Conservation (phyloP, 106 monocot species). For the Phalaenopsis equestris region DNA sequence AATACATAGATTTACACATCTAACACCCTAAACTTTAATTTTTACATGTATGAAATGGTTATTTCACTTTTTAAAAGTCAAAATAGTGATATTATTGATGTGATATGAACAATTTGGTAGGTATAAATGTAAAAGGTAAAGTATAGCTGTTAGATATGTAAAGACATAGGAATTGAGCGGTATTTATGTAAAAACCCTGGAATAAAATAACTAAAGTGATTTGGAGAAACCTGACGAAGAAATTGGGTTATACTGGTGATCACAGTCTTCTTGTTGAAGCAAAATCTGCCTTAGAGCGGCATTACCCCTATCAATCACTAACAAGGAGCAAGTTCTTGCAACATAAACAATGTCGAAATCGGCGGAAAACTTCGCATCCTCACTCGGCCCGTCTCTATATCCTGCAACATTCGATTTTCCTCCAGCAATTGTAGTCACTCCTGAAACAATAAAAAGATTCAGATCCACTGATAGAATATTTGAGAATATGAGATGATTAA, state of each 20-base stretch:
- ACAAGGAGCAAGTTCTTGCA: conserved; percentile 69
- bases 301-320: conserved; percentile 95
- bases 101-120: too few relatives aligned
- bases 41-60: too few relatives aligned
- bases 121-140: too few relatives aligned
- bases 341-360: conserved; percentile 91
- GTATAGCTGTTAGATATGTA: too few relatives aligned
- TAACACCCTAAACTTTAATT: too few relatives aligned
- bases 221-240: conserved; percentile 55
- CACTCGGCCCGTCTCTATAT: conserved; percentile 95
- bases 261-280: conserved; percentile 88
- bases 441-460: conserved; percentile 24
- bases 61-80: too few relatives aligned
- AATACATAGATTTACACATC: too few relatives aligned
- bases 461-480: not conserved
- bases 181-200: not conserved
- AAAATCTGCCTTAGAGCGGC: conserved; percentile 91
- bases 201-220: too few relatives aligned
- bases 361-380: conserved; percentile 91
- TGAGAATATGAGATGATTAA: too few relatives aligned
- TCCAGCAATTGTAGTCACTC: conserved; percentile 97
- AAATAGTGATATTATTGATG: too few relatives aligned
- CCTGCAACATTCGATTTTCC: conserved; percentile 68
- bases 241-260: conserved; percentile 55
- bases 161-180: too few relatives aligned